Evolutionary conservation across 257 asterid species (phyloP), one percentile per base, ranked within the genome.

Genomic region (Leptodermis oblonga): DNA sequence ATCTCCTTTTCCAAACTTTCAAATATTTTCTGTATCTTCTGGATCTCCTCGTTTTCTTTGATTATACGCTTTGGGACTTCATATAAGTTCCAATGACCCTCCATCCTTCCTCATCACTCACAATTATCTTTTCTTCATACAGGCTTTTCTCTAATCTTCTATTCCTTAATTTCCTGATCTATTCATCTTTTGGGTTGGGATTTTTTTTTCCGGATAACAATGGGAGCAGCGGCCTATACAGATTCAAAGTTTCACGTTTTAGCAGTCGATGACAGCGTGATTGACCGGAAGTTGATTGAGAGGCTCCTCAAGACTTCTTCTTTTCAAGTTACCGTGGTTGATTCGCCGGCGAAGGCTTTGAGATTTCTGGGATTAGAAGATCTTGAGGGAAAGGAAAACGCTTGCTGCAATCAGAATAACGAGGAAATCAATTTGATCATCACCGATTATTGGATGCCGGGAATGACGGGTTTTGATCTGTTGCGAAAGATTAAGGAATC

Each of bases 381-480:
- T n/a, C n/a, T n/a, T 33, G 84, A 81, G 60, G 87, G 82, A 41
- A 60, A 60, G 15, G 51, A 28, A 45, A 62, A 31, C 51, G 31
- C 25, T 8, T 5, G 41, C 22, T 62, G 39, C 20, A 25, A 56
- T 8, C 2, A 4, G 17, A 7, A 9, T 7, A 74, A 74, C 22
- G 72, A 77, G 26, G 83, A 83, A 54, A 82, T 86, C 22, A 85
- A 85, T 73, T 39, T 88, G 83, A 88, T 88, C 65, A 86, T 88
- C 68, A 83, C 96, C 10, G 91, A 88, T 65, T 88, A 86, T 65
- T 73, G 81, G 33, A 88, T 88, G 96, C 96, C 96, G 23, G 86
- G 88, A 59, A 33, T 88, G 54, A 86, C 90, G 5, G 96, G 96
- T 17, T 86, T 84, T 54, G 92, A 88, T 65, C 86, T 88, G 53